Evolutionary conservation across 768 basidiomycete genomes (phyloP).

Genomic region (Pleurotus salmoneostramineus): DNA sequence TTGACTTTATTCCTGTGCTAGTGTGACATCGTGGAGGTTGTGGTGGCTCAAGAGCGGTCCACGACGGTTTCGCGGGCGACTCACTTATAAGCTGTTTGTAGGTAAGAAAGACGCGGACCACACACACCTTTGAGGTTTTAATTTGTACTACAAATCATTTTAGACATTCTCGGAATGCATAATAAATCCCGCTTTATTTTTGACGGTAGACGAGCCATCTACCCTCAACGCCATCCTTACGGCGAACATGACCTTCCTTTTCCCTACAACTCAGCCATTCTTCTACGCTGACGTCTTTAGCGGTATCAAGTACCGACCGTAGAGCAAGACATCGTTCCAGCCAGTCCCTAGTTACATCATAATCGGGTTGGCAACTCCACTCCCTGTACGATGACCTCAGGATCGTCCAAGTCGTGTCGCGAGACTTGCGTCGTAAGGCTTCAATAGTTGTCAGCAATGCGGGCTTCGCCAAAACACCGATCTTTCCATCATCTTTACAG

Average conservation of each 20-base stretch:
- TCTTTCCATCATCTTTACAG: constrained; percentile 12
- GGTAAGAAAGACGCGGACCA: neutral
- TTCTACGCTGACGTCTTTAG: constrained; percentile 15
- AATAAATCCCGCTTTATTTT: constrained; percentile 19
- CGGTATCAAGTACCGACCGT: constrained; percentile 23
- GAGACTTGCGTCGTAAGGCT: constrained; percentile 43
- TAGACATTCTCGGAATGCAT: neutral
- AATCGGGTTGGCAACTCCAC: constrained; percentile 35
- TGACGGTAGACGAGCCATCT: constrained; percentile 61
- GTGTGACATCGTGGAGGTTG: neutral
- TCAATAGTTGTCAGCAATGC: constrained; percentile 44
- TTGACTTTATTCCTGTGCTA: neutral
- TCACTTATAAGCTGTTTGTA: neutral
- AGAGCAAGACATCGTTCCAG: constrained; percentile 45
- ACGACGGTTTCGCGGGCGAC: neutral
- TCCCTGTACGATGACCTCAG: constrained; percentile 65
- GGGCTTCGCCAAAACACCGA: constrained; percentile 25
- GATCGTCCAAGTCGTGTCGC: constrained; percentile 54
- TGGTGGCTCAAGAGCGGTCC: constrained; percentile 2
- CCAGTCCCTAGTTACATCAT: constrained; percentile 41
- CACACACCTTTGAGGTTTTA: too few species aligned
- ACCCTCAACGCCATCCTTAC: constrained; percentile 53
- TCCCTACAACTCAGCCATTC: constrained; percentile 49
- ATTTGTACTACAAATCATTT: too few species aligned
- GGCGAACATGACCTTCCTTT: constrained; percentile 41